Percentiles rank a stretch among this genome's conserved stretches.
Conservation (phyloP, 2,329 filamentous ascomycete species). For the Xylariaceae sp. region DNA sequence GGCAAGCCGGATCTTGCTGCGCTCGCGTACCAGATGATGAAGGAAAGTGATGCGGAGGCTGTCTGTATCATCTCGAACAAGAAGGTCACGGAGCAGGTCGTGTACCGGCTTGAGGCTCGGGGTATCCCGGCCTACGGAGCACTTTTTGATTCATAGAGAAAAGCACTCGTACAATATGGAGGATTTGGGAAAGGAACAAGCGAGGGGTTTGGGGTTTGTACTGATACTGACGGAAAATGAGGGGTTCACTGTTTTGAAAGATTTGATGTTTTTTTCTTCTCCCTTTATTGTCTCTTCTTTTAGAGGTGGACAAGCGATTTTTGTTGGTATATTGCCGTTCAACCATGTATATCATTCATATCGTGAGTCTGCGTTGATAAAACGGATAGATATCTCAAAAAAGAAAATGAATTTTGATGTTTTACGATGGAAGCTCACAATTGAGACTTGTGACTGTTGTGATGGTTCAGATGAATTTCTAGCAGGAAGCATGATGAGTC, state of each 20-base stretch:
- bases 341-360: too few species aligned
- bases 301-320: too few species aligned
- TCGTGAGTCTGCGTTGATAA: too few species aligned
- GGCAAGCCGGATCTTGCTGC: slow-evolving; percentile 54
- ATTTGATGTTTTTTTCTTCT: background rate
- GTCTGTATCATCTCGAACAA: slow-evolving; percentile 71
- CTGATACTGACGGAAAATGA: background rate
- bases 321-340: too few species aligned
- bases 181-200: background rate
- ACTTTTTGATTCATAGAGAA: slow-evolving; percentile 46
- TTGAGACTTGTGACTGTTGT: too few species aligned
- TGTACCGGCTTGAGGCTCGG: slow-evolving; percentile 61
- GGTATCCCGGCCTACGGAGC: slow-evolving; percentile 66
- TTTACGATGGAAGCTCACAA: too few species aligned
- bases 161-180: background rate
- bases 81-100: slow-evolving; percentile 60
- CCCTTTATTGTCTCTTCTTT: background rate
- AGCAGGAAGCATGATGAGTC: too few species aligned
- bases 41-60: slow-evolving; percentile 58
- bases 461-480: too few species aligned
- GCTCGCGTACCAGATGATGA: slow-evolving; percentile 48
- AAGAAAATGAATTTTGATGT: too few species aligned
- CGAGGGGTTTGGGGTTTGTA: background rate
- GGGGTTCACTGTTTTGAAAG: background rate
- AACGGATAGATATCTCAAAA: too few species aligned